Percentiles rank a stretch among this genome's conserved stretches.
Conservation (phyloP, 352 stramenopile species). For the Phytophthora melonis region DNA sequence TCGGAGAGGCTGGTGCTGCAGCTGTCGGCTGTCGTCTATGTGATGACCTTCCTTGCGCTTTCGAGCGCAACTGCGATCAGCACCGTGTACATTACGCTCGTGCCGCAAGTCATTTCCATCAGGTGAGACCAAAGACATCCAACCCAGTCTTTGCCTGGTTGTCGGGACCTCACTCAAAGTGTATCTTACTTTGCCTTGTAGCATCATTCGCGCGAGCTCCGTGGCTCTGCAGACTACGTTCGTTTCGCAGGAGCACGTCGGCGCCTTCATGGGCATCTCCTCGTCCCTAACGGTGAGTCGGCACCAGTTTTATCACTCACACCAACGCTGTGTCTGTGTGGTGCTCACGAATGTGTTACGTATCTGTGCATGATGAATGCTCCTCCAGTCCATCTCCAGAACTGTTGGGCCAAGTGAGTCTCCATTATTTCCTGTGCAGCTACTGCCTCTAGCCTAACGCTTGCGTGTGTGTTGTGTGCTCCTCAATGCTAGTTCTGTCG, state of each 20-base stretch:
- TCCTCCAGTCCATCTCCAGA: slow-evolving; percentile 73
- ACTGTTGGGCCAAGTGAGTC: slow-evolving; percentile 78
- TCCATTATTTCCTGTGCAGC: too few species aligned
- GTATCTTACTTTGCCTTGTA: slow-evolving; percentile 35
- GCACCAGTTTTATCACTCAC: not conserved
- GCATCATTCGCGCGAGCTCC: slow-evolving; percentile 83
- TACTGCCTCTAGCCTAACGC: too few species aligned
- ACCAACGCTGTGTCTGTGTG: not conserved
- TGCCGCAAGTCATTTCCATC: slow-evolving; percentile 77
- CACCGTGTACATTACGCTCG: slow-evolving; percentile 63
- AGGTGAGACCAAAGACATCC: slow-evolving; percentile 42
- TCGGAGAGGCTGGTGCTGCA: slow-evolving; percentile 76
- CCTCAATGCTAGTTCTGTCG: slow-evolving; percentile 62
- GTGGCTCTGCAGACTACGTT: slow-evolving; percentile 78
- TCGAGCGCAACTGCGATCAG: slow-evolving; percentile 58
- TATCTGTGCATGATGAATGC: slow-evolving; percentile 5
- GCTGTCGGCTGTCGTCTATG: slow-evolving; percentile 69
- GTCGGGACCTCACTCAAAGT: not conserved
- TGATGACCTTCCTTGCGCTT: slow-evolving; percentile 75
- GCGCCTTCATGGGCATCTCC: slow-evolving; percentile 83
- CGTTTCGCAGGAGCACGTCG: slow-evolving; percentile 72
- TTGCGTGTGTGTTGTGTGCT: not conserved
- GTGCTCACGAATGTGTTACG: slow-evolving; percentile 15
- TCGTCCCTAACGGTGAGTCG: slow-evolving; percentile 74
- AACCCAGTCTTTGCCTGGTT: not conserved